These are phyloP conservation scores for Cocos nucifera DNA, from an alignment of 176 grass and related monocot species.

Conservation along the genomic window DNA sequence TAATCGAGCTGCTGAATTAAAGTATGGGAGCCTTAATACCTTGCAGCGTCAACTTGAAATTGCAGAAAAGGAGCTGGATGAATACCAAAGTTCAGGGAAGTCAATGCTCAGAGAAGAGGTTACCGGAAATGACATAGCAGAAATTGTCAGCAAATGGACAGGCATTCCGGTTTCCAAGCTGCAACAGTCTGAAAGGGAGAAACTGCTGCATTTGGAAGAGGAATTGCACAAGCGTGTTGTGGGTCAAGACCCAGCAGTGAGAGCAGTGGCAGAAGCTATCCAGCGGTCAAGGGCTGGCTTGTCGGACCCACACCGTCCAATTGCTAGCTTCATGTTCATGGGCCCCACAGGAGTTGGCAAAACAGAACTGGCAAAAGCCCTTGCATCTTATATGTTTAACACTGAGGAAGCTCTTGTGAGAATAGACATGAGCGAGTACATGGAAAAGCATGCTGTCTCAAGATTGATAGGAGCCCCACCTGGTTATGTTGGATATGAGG, in stretches of 20 bases:
- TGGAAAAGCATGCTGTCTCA: constrained; percentile 98
- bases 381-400: constrained; percentile 94
- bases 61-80: constrained; percentile 76
- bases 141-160: constrained; percentile 96
- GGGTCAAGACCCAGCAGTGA: constrained; percentile 92
- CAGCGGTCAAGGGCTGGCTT: constrained; percentile 97
- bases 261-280: constrained; percentile 89
- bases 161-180: constrained; percentile 95
- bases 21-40: constrained; percentile 95
- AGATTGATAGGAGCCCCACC: constrained; percentile 89
- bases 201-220: constrained; percentile 81
- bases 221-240: constrained; percentile 93
- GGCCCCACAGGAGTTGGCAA: constrained; percentile 98
- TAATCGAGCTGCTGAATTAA: constrained; percentile 91
- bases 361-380: constrained; percentile 91
- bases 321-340: constrained; percentile 99
- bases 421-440: constrained; percentile 99
- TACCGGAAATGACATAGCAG: constrained; percentile 88
- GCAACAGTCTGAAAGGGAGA: constrained; percentile 93
- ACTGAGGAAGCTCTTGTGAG: constrained; percentile 95
- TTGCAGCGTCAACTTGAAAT: constrained; percentile 77
- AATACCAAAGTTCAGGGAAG: constrained; percentile 95
- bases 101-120: constrained; percentile 99
- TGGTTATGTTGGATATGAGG: constrained; percentile 95
- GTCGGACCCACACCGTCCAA: constrained; percentile 86